These are phyloP conservation scores for Microthyrium microscopicum DNA, from an alignment of 2,329 filamentous ascomycete species.

Conservation along the genomic window DNA sequence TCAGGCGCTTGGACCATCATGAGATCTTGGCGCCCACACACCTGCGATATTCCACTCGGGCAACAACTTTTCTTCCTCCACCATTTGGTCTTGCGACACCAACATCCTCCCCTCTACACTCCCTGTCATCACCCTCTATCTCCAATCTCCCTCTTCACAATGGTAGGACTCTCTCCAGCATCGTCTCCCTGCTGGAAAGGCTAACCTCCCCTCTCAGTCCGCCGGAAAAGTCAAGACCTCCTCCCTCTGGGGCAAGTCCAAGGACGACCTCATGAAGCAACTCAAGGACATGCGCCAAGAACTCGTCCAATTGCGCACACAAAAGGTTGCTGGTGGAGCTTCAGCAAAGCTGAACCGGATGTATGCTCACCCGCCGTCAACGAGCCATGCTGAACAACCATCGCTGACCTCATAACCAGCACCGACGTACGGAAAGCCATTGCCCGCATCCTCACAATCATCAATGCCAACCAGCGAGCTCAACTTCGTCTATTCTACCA, in stretches of 20 bases:
- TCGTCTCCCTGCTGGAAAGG: neutral
- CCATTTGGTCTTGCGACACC: no score
- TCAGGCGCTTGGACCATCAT: no score
- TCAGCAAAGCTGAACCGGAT: conserved; percentile 95
- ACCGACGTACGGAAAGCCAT: conserved; percentile 99
- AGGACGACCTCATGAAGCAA: conserved; percentile 94
- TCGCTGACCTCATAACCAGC: conserved; percentile 30
- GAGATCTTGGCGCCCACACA: no score
- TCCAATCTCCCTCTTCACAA: neutral
- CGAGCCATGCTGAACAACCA: conserved; percentile 15
- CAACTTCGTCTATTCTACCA: conserved; percentile 99
- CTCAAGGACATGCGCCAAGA: conserved; percentile 91
- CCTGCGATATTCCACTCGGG: no score
- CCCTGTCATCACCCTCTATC: neutral
- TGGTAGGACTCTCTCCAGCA: neutral
- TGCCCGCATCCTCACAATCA: conserved; percentile 95
- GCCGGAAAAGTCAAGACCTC: conserved; percentile 75
- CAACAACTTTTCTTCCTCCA: neutral
- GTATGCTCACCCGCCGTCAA: conserved; percentile 39
- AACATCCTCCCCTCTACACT: no score
- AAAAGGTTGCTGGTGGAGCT: conserved; percentile 89
- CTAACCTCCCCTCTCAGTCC: conserved; percentile 29
- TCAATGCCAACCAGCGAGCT: conserved; percentile 98
- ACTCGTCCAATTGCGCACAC: conserved; percentile 88
- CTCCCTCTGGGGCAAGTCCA: conserved; percentile 98